Conservation (phyloP, 768 basidiomycete species). For the Mycena maculata region DNA sequence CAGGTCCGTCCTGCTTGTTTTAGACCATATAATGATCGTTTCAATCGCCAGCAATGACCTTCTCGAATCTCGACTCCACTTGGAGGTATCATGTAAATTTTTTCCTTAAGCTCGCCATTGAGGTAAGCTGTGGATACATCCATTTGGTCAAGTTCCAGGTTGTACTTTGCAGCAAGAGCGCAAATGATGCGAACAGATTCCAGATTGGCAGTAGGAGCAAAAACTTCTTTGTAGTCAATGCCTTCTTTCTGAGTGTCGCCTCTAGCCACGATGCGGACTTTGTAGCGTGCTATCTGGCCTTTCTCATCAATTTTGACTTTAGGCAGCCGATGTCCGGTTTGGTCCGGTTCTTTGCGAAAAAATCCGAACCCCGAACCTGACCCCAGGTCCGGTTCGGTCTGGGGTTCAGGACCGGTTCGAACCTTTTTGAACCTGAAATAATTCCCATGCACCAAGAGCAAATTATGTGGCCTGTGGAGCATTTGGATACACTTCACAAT, state of each 20-base stretch:
- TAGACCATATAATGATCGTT: neutral
- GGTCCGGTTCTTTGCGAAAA: too few relatives aligned
- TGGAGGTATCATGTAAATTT: neutral
- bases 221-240: too few relatives aligned
- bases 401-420: constrained; percentile 5
- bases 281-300: neutral
- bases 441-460: neutral
- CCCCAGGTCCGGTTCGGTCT: constrained; percentile 4
- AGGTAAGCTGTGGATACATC: neutral
- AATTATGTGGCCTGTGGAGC: neutral
- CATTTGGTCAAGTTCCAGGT: too few relatives aligned
- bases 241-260: too few relatives aligned
- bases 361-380: neutral
- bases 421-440: constrained; percentile 4
- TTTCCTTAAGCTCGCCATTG: too few relatives aligned
- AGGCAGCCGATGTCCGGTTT: too few relatives aligned
- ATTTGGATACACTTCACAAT: neutral
- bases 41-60: constrained; percentile 1
- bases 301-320: neutral
- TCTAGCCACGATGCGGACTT: too few relatives aligned
- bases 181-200: neutral
- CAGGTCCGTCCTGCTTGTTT: constrained; percentile 6
- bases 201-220: neutral
- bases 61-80: neutral
- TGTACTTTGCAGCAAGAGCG: too few relatives aligned